Conservation (phyloP, 1,284 basidiomycete species). For the Moniliophthora roreri region DNA sequence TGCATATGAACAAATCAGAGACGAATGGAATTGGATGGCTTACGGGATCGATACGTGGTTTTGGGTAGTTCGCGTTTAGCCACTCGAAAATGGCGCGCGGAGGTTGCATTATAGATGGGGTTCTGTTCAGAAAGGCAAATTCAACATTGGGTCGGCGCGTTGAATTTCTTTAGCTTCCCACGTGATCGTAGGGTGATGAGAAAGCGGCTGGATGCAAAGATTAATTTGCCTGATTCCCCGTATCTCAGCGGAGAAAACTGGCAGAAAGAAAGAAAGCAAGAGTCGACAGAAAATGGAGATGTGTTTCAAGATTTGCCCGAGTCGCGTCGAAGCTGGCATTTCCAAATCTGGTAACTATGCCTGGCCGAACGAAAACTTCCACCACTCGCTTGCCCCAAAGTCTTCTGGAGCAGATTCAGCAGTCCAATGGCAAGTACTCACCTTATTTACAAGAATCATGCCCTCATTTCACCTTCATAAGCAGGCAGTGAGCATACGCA, state of each 20-base stretch:
- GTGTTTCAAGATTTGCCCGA: too few species aligned
- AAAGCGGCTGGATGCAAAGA: too few species aligned
- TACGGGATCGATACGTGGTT: slow-evolving; percentile 57
- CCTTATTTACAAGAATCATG: not conserved
- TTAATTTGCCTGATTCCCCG: too few species aligned
- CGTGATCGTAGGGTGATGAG: too few species aligned
- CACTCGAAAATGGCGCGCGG: slow-evolving; percentile 39
- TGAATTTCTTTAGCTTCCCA: too few species aligned
- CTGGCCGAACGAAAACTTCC: slow-evolving; percentile 33
- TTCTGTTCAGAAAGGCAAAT: too few species aligned
- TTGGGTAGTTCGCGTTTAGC: slow-evolving; percentile 49
- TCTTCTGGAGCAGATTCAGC: slow-evolving; percentile 36
- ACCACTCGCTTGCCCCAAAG: slow-evolving; percentile 42
- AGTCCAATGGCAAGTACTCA: slow-evolving; percentile 20
- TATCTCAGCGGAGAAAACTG: too few species aligned
- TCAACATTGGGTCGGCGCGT: too few species aligned
- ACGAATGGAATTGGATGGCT: slow-evolving; percentile 13
- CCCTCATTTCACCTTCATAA: slow-evolving; percentile 13
- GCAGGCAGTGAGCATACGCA: slow-evolving; percentile 16
- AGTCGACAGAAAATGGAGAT: too few species aligned
- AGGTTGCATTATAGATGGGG: slow-evolving; percentile 23
- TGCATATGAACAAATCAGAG: slow-evolving; percentile 8
- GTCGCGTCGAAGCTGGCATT: not conserved
- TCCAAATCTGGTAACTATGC: slow-evolving; percentile 21
- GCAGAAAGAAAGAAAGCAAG: too few species aligned